phyloP scores from a whole-genome alignment of 768 basidiomycete genomes.

The Leccinum incarnatum region DNA sequence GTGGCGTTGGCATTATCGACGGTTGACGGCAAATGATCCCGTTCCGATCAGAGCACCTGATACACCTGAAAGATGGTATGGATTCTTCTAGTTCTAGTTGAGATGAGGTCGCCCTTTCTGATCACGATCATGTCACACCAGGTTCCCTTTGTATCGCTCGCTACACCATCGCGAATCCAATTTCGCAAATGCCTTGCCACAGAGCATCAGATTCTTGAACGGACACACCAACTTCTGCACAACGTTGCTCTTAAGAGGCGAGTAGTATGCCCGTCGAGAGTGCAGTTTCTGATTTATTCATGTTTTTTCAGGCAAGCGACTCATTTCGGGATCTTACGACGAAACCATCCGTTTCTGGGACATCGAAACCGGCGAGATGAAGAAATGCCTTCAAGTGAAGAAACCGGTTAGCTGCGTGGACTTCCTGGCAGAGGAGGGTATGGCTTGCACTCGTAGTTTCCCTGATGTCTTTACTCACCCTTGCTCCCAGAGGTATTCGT shows the following conservation, averaged over 20 bases:
- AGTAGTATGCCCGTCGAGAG: neutral
- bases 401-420: slow-evolving; percentile 91
- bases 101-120: neutral
- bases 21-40: slow-evolving; percentile 72
- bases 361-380: slow-evolving; percentile 60
- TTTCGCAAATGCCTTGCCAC: slow-evolving; percentile 72
- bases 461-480: slow-evolving; percentile 6
- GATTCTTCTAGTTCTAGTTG: slow-evolving; percentile 5
- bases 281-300: neutral
- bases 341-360: slow-evolving; percentile 95
- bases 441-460: slow-evolving; percentile 10
- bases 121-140: slow-evolving; percentile 11
- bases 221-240: slow-evolving; percentile 91
- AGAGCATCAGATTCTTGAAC: slow-evolving; percentile 71
- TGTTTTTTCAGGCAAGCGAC: slow-evolving; percentile 51
- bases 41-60: slow-evolving; percentile 59
- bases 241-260: slow-evolving; percentile 63
- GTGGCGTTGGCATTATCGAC: slow-evolving; percentile 75
- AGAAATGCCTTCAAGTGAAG: slow-evolving; percentile 79
- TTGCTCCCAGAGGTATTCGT: slow-evolving; percentile 72
- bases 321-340: slow-evolving; percentile 90
- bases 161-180: slow-evolving; percentile 86
- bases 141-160: slow-evolving; percentile 72
- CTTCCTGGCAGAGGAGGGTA: slow-evolving; percentile 78
- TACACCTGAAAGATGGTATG: slow-evolving; percentile 71